phyloP scores from a whole-genome alignment of 1,284 basidiomycete species.

The Ceraceosorus bombacis region DNA sequence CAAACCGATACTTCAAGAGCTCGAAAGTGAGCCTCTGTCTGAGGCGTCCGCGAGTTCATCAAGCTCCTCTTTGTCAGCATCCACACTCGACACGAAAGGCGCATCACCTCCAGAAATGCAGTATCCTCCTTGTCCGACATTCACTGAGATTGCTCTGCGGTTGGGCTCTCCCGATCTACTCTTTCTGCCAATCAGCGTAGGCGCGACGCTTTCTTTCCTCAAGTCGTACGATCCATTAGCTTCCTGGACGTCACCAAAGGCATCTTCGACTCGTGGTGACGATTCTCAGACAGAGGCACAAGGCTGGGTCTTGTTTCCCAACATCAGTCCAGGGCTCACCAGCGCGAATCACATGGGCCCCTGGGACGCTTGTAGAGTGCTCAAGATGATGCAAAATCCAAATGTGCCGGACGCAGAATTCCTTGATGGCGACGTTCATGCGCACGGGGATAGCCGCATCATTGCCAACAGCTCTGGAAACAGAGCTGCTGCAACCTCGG shows the following conservation, averaged over 20 bases:
- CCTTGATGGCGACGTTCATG: too few relatives aligned
- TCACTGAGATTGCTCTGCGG: constrained; percentile 25
- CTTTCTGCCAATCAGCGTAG: constrained; percentile 43
- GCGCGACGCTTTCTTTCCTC: constrained; percentile 41
- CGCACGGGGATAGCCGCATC: neutral
- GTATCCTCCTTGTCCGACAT: constrained; percentile 40
- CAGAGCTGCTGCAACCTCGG: neutral
- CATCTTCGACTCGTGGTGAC: too few relatives aligned
- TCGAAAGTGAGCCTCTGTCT: too few relatives aligned
- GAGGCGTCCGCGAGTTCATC: too few relatives aligned
- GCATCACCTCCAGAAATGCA: neutral
- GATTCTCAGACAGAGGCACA: too few relatives aligned
- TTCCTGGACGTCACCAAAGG: neutral
- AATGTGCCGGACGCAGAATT: neutral
- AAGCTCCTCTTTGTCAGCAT: too few relatives aligned
- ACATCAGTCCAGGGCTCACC: constrained; percentile 30
- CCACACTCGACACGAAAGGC: too few relatives aligned
- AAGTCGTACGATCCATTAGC: constrained; percentile 35
- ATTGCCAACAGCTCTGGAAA: neutral
- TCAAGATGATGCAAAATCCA: constrained; percentile 23
- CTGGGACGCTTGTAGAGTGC: constrained; percentile 33
- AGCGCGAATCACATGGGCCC: constrained; percentile 42
- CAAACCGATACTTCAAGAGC: too few relatives aligned
- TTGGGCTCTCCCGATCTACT: constrained; percentile 30
- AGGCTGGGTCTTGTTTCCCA: constrained; percentile 24